phyloP scores from a whole-genome alignment of 495 filamentous ascomycete species.

The Xylaria acuta region DNA sequence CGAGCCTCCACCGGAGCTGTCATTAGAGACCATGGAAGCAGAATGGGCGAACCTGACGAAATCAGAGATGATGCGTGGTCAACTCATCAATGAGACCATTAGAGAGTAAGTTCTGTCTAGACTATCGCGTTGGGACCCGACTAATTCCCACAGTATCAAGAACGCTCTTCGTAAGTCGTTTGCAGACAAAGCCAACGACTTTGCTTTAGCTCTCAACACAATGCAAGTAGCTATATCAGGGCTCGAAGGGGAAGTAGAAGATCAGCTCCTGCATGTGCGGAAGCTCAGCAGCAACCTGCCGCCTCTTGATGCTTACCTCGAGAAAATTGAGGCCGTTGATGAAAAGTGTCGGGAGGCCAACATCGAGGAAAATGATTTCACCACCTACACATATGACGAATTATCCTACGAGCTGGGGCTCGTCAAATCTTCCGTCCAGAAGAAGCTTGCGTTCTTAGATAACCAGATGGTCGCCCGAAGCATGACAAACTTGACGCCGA shows the following conservation, averaged over 20 bases:
- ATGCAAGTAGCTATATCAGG: constrained; percentile 91
- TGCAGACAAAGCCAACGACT: constrained; percentile 96
- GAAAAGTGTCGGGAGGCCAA: constrained; percentile 93
- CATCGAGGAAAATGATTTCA: constrained; percentile 99
- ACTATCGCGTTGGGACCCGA: neutral
- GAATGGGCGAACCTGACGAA: constrained; percentile 82
- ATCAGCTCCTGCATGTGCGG: constrained; percentile 85
- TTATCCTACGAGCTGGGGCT: constrained; percentile 91
- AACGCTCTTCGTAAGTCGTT: constrained; percentile 90
- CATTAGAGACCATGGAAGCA: constrained; percentile 76
- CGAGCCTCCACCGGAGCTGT: constrained; percentile 82
- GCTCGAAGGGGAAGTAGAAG: constrained; percentile 93
- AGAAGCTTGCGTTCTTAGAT: constrained; percentile 94
- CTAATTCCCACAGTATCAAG: constrained; percentile 71
- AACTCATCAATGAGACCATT: constrained; percentile 97
- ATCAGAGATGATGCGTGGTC: constrained; percentile 83
- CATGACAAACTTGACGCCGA: constrained; percentile 98
- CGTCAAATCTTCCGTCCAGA: constrained; percentile 86
- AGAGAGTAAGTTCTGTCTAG: constrained; percentile 67
- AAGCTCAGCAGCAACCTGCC: constrained; percentile 79
- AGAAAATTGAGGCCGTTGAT: constrained; percentile 80
- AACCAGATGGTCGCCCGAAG: constrained; percentile 95
- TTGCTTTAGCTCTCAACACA: constrained; percentile 91
- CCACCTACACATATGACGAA: constrained; percentile 96
- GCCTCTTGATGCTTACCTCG: constrained; percentile 85